These are phyloP conservation scores for Lepraria neglecta DNA, from an alignment of 495 filamentous ascomycete species.

Conservation along the genomic window DNA sequence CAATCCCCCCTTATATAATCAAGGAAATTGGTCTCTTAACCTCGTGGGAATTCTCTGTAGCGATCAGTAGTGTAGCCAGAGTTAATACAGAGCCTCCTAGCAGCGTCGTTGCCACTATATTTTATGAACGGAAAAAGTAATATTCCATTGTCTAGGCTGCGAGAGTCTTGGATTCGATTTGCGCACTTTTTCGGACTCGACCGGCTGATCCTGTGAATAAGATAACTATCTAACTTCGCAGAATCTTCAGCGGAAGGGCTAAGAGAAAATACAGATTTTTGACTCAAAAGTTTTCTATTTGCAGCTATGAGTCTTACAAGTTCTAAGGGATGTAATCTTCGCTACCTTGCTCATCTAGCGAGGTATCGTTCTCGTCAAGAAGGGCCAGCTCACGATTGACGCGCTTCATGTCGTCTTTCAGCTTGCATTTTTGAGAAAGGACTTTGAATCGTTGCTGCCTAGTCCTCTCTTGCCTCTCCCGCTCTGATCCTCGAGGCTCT, in stretches of 20 bases:
- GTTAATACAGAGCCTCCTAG: no score
- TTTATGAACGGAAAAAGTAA: no score
- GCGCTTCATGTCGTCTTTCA: constrained; percentile 13
- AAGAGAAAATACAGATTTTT: constrained; percentile 7
- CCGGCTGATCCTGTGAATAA: constrained; percentile 10
- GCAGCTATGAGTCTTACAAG: constrained; percentile 14
- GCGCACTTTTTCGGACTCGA: no score
- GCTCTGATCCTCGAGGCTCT: constrained; percentile 16
- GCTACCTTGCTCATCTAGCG: constrained; percentile 15
- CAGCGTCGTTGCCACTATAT: no score
- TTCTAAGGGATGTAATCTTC: constrained; percentile 15
- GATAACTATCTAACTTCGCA: constrained; percentile 22
- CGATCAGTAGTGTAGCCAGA: no score
- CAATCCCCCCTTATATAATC: no score
- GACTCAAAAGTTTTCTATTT: constrained; percentile 13
- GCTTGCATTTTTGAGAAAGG: constrained; percentile 17
- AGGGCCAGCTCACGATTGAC: constrained; percentile 14
- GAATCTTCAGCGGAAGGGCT: constrained; percentile 32
- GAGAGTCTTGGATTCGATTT: no score
- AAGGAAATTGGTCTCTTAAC: no score
- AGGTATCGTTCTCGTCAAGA: constrained; percentile 11
- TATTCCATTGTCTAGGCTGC: no score
- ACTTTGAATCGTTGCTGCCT: constrained; percentile 15
- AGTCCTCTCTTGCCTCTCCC: constrained; percentile 16
- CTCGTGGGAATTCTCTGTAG: no score